Evolutionary conservation across 441 rosid species (phyloP), one percentile per base, ranked within the genome.

Genomic region (Dalechampia spathulata): DNA sequence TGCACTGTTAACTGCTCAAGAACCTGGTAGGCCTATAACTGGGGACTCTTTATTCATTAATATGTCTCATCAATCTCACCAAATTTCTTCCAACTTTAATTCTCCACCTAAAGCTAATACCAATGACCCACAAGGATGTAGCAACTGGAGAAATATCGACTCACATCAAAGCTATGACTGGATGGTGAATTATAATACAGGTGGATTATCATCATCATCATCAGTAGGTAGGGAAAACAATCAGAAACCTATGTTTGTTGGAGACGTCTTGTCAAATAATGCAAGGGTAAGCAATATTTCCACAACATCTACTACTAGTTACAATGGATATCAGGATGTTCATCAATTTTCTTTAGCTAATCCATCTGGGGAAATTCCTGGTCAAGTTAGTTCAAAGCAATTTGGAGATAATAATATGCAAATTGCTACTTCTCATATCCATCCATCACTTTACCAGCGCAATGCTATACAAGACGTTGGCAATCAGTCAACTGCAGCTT

Each of bases 231-330:
- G 74, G 42, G 71, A 52, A 41, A 49, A 34, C 61, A 67, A 69
- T 58, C 73, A 66, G 26, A 72, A 56, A 60, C 42, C 59, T 50
- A 27, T 68, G 67, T 55, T 55, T 52, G 68, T 54, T 53, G 70
- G 70, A 40, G 67, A 60, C 23, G 76, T 69, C 69, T 17, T 76
- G 68, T 74, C 80, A 50, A 75, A 66, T 71, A 69, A 75, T 65
- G 66, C 59, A 41, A 72, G 62, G 65, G 55, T 43, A 22, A 55
- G 28, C 49, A 54, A 40, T 21, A 23, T 42, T 32, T 56, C 67
- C 46, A 36, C 69, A 6, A 25, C 55, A 58, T 61, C 54, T 66
- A 70, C 62, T 60, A 65, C 64, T 16, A 38, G 41, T 50, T 28
- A 50, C 62, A 39, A 49, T 47, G 66, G 64, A 27, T 68, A 53